phyloP scores from a whole-genome alignment of 805 yeast genomes.

The Sugiyamaella marilandica region DNA sequence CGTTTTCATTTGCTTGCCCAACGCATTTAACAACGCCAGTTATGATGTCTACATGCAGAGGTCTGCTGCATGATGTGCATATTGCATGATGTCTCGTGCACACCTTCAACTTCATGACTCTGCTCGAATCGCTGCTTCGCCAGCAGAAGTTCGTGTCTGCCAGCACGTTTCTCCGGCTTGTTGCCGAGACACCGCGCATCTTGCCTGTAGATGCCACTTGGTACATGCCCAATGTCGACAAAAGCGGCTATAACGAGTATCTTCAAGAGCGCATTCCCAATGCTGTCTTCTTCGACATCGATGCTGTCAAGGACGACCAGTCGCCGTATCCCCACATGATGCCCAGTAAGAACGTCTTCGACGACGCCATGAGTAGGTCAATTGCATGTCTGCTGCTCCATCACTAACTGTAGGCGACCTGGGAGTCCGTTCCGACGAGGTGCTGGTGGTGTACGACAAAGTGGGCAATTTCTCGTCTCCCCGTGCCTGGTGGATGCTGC shows the following conservation, averaged over 20 bases:
- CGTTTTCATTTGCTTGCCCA: no score
- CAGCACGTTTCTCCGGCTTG: neutral
- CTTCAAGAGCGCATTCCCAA: constrained; percentile 59
- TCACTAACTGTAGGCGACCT: constrained; percentile 14
- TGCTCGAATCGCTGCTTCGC: constrained; percentile 3
- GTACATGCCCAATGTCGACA: constrained; percentile 77
- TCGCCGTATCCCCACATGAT: constrained; percentile 88
- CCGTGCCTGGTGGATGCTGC: constrained; percentile 87
- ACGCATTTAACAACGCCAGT: no score
- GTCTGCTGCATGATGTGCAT: no score
- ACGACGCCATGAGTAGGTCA: constrained; percentile 33
- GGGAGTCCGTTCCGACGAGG: constrained; percentile 42
- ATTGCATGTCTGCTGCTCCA: neutral
- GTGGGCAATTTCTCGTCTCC: constrained; percentile 84
- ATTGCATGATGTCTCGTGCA: no score
- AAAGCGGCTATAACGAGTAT: constrained; percentile 45
- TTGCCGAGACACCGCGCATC: neutral
- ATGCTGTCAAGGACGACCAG: constrained; percentile 51
- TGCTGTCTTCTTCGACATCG: constrained; percentile 76
- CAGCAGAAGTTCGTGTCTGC: constrained; percentile 5
- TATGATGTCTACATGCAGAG: no score
- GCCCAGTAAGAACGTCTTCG: constrained; percentile 58
- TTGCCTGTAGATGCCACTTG: constrained; percentile 78
- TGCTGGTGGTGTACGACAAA: constrained; percentile 77
- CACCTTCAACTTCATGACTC: neutral